Evolutionary conservation across 139 green algal species (phyloP), one percentile per base, ranked within the genome.

Genomic region (Chlorella sp.): DNA sequence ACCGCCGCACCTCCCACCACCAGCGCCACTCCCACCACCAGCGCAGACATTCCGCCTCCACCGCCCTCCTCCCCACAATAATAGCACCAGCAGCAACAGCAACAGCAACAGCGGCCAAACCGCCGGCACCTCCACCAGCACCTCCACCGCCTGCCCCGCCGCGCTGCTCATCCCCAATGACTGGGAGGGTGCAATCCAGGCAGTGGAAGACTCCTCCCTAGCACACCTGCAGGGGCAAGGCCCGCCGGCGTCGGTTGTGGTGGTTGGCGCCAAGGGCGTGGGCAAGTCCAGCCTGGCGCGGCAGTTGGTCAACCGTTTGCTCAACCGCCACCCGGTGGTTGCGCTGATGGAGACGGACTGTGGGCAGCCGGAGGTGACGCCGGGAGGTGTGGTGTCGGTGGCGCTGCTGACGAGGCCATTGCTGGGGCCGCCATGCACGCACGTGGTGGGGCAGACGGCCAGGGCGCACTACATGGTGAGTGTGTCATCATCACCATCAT

Each of bases 301-400:
- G 14, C 76, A 88, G 23, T 65, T 92, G 3, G 74, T 77, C n/a
- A 92, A 92, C 81, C 71, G 75, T 5, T 79, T 95, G 49, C 72
- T 88, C 60, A 90, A 88, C 35, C 31, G 35, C 62, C 23, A 51
- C 27, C 35, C 59, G n/a, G 71, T 76, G 17, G 89, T 97, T 22
- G 86, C 77, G 61, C 24, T 35, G 23, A 35, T 97, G 26, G 93
- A 97, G 73, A 88, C 82, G 20, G 93, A 98, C 70, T 85, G 85
- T 61, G 93, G 93, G 0, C 93, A 98, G 77, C 86, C 93, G 20
- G 91, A 97, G 79, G 82, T 96, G 74, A 96, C 87, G 0, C 79
- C 88, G 1, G 87, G 91, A 0, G 90, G 90, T 1, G 35, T 94
- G 5, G 67, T 97, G 29, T 95, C 93, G 0, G 67, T 94, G 5